Evolutionary conservation across 257 asterid species (phyloP), one percentile per base, ranked within the genome.

Genomic region (Linaria vulgaris): DNA sequence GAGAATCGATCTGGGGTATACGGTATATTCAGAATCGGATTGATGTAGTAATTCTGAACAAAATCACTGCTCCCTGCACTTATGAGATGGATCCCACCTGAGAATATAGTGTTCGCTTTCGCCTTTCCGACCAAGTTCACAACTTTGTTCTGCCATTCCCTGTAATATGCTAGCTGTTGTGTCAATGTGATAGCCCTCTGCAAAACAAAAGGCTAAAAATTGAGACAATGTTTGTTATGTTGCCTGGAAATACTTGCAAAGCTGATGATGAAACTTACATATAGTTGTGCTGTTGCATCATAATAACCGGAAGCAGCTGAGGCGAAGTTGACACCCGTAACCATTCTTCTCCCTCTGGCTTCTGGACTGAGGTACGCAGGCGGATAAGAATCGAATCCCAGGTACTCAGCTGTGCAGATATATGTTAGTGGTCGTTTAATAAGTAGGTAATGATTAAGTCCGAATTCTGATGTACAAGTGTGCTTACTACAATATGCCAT

Each of bases 251-350:
- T 12, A 5, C 3, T 17, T 0, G 41, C n/a, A 16, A 24, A 12
- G 46, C 34, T 4, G 56, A 19, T 21, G 0, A 21, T 22, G 1
- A 20, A n/a, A 60, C 73, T 78, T 77, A 86, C 96, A 69, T 78
- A 86, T 47, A 88, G 67, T 27, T 70, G 74, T 11, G 95, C 85
- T 11, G 98, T 91, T 58, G 67, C 46, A 47, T 88, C 95, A 21
- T 78, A 88, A 68, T 91, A 88, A 31, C 96, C 98, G 22, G 98
- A 88, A 66, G 96, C 91, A 52, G 96, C 95, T 3, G 98, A 91
- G 6, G 95, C 96, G 39, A 91, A 88, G 78, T 91, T 91, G 68
- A 63, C 88, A 11, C 96, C 96, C 4, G 69, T 71, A 25, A 85
- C 82, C 38, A 84, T 81, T 47, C 61, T 77, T 31, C 41, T 63